Evolutionary conservation across 1,284 basidiomycete species (phyloP).

Genomic region (Cutaneotrichosporon cutaneum): DNA sequence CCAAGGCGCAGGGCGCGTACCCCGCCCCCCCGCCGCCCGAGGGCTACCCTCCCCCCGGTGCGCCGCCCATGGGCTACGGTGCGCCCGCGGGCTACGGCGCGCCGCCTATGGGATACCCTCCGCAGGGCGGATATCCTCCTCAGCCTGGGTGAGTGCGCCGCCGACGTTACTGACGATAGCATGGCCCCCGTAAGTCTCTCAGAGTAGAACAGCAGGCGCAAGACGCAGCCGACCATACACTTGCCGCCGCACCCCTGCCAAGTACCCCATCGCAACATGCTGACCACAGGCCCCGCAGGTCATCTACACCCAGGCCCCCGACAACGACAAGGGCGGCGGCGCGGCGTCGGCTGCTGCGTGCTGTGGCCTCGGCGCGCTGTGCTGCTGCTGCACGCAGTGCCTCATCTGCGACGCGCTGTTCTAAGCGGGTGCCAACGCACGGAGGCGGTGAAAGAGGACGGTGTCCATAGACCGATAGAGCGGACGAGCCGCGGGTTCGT

Average conservation of each 20-base stretch:
- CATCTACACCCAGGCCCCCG: constrained; percentile 9
- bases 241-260: no score
- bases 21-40: not conserved
- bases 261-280: not conserved
- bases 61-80: no score
- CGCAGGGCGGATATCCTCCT: not conserved
- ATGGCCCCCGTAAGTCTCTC: not conserved
- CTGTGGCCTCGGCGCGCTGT: constrained; percentile 9
- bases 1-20: not conserved
- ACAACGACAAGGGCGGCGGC: constrained; percentile 8
- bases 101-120: not conserved
- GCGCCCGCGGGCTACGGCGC: not conserved
- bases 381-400: constrained; percentile 1
- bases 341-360: constrained; percentile 9
- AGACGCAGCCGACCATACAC: no score
- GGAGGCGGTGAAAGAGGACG: no score
- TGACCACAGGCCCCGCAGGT: constrained; percentile 9
- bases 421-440: not conserved
- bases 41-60: no score
- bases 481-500: not conserved
- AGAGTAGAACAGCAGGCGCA: no score
- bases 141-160: not conserved
- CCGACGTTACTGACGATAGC: not conserved
- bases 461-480: not conserved
- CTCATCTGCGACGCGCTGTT: constrained; percentile 10